Evolutionary conservation across 768 basidiomycete species (phyloP).

Genomic region (Amanita fuliginea): DNA sequence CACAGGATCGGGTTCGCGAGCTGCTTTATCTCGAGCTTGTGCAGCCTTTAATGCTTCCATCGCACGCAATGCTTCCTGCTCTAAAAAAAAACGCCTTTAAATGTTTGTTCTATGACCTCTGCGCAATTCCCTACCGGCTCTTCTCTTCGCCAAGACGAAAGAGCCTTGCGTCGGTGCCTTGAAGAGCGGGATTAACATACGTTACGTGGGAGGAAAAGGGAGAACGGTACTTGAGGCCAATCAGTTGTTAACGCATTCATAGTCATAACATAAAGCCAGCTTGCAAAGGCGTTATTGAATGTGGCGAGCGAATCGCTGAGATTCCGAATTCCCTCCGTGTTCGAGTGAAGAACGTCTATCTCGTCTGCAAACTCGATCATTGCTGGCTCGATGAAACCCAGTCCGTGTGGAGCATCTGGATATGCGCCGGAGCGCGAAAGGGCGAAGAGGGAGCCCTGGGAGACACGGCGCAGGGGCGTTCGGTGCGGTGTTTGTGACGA

Average conservation of each 20-base stretch:
- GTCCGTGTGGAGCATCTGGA: constrained; percentile 69
- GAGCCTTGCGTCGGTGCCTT: constrained; percentile 55
- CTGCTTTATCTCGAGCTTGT: constrained; percentile 20
- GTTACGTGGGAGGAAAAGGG: not conserved
- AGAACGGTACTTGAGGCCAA: constrained; percentile 67
- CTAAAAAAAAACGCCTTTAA: constrained; percentile 19
- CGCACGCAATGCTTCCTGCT: constrained; percentile 47
- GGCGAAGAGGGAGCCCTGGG: constrained; percentile 83
- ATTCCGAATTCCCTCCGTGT: constrained; percentile 58
- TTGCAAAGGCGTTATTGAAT: constrained; percentile 91
- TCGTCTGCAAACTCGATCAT: constrained; percentile 86
- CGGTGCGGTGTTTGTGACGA: constrained; percentile 42
- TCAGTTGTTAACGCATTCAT: constrained; percentile 94
- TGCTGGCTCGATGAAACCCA: constrained; percentile 78
- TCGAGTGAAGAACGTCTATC: constrained; percentile 66
- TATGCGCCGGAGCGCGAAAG: constrained; percentile 69
- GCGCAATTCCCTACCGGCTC: constrained; percentile 38
- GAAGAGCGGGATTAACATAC: not conserved
- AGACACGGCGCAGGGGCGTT: constrained; percentile 81
- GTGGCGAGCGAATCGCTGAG: constrained; percentile 68
- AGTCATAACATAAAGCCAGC: constrained; percentile 84
- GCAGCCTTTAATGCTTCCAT: constrained; percentile 39
- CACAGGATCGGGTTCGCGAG: constrained; percentile 20
- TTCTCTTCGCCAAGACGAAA: constrained; percentile 43
- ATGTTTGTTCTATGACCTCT: not conserved